These are phyloP conservation scores for Phytophthora cryptogea DNA, from an alignment of 352 stramenopile genomes.

Conservation along the genomic window DNA sequence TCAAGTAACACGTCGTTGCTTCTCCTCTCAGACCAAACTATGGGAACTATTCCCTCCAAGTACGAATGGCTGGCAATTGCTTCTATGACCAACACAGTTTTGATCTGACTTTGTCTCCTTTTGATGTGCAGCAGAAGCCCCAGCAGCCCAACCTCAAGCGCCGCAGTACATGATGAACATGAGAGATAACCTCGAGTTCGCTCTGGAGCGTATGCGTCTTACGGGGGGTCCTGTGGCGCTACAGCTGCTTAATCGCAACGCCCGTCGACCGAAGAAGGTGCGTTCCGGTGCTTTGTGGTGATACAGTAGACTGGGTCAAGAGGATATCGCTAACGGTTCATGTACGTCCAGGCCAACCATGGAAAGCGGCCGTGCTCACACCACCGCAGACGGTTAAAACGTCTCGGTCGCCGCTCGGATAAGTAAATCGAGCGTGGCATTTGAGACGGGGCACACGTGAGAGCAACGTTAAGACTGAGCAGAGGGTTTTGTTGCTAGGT, in stretches of 20 bases:
- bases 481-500: slow-evolving; percentile 14
- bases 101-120: slow-evolving; percentile 3
- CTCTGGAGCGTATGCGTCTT: slow-evolving; percentile 59
- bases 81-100: neutral
- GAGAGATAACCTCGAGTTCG: slow-evolving; percentile 59
- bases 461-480: neutral
- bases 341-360: slow-evolving; percentile 41
- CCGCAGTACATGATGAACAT: slow-evolving; percentile 60
- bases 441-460: neutral
- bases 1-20: slow-evolving; percentile 13
- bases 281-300: slow-evolving; percentile 9
- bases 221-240: slow-evolving; percentile 38
- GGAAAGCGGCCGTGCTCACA: slow-evolving; percentile 62
- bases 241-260: slow-evolving; percentile 54
- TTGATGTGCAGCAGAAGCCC: slow-evolving; percentile 22
- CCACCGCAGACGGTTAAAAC: slow-evolving; percentile 49
- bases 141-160: slow-evolving; percentile 23
- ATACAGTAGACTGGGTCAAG: neutral
- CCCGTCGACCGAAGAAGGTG: slow-evolving; percentile 52
- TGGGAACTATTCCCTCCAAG: slow-evolving; percentile 58
- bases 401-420: slow-evolving; percentile 36
- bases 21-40: slow-evolving; percentile 37
- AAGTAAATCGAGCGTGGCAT: slow-evolving; percentile 8
- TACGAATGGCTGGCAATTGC: slow-evolving; percentile 10
- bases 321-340: neutral